Percentiles rank a stretch among this genome's conserved stretches.
These are phyloP conservation scores for Wallacemonas sp. DNA, from an alignment of 208 protist genomes.

Conservation along the genomic window DNA sequence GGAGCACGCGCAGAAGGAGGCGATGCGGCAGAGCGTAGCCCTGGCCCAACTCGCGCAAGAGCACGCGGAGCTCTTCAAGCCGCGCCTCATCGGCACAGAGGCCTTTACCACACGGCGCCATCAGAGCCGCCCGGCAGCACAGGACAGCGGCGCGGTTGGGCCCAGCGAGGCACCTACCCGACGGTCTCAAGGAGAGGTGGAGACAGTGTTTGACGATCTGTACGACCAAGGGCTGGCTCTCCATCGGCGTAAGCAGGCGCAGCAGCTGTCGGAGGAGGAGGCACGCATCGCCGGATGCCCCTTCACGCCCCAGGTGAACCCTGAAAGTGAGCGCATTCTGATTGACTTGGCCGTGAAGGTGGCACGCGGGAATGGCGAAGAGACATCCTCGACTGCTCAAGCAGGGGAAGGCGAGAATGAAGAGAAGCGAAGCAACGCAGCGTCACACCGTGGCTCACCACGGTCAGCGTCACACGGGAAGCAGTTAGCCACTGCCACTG, in stretches of 20 bases:
- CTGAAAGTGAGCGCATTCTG: conserved; percentile 5
- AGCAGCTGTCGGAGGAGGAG: conserved; percentile 3
- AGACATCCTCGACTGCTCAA: too few species aligned
- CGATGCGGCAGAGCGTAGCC: conserved; percentile 21
- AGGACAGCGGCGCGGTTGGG: too few species aligned
- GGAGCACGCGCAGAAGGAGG: conserved; percentile 22
- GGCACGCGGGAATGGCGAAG: background rate
- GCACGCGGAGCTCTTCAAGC: conserved; percentile 22
- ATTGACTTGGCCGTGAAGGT: background rate
- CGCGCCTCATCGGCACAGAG: conserved; percentile 4
- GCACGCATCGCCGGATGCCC: background rate
- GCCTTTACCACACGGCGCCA: background rate
- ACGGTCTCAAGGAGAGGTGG: background rate
- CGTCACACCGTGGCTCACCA: too few species aligned
- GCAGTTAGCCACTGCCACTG: too few species aligned
- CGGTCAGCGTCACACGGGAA: too few species aligned
- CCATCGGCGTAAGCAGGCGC: background rate
- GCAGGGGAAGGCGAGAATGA: background rate
- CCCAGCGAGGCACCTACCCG: background rate
- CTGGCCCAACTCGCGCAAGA: conserved; percentile 31
- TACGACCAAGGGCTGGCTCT: background rate
- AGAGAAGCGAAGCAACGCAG: background rate
- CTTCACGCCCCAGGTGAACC: conserved; percentile 5
- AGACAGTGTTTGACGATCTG: conserved; percentile 10
- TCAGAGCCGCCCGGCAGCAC: background rate